phyloP scores from a whole-genome alignment of 2,329 filamentous ascomycete species.

The Zarea fungicola region DNA sequence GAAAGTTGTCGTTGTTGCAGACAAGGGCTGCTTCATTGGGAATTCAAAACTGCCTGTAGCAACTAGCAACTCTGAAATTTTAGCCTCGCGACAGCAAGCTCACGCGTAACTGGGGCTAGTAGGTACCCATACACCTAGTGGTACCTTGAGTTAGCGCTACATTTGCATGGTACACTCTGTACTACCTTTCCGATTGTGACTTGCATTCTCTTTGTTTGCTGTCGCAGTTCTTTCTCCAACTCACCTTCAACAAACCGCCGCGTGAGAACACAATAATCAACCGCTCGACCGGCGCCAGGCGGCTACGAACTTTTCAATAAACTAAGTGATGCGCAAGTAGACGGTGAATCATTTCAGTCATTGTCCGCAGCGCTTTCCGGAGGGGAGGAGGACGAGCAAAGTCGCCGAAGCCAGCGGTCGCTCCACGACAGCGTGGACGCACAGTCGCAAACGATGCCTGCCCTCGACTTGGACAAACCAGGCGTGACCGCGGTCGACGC shows the following conservation, averaged over 20 bases:
- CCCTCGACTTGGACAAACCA: slow-evolving; percentile 38
- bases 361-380: background rate
- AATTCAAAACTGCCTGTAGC: slow-evolving; percentile 15
- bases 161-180: background rate
- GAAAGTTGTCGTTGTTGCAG: background rate
- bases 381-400: background rate
- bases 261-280: background rate
- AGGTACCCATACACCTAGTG: background rate
- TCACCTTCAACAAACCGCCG: background rate
- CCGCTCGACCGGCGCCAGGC: background rate
- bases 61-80: slow-evolving; percentile 25
- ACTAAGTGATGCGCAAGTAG: slow-evolving; percentile 1
- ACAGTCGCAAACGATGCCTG: slow-evolving; percentile 39
- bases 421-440: background rate
- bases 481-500: slow-evolving; percentile 48
- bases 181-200: background rate
- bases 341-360: background rate
- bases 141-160: background rate
- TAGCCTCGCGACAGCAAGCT: slow-evolving; percentile 26
- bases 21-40: slow-evolving; percentile 8
- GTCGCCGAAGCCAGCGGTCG: background rate
- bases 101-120: background rate
- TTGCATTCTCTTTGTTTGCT: background rate
- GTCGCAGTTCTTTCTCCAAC: background rate
- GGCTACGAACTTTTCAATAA: too few relatives aligned